A percentile compares a stretch with the other conserved stretches of the same genome.
These are phyloP conservation scores for Paradendryphiella salina DNA, from an alignment of 2,329 filamentous ascomycete genomes.

Conservation along the genomic window DNA sequence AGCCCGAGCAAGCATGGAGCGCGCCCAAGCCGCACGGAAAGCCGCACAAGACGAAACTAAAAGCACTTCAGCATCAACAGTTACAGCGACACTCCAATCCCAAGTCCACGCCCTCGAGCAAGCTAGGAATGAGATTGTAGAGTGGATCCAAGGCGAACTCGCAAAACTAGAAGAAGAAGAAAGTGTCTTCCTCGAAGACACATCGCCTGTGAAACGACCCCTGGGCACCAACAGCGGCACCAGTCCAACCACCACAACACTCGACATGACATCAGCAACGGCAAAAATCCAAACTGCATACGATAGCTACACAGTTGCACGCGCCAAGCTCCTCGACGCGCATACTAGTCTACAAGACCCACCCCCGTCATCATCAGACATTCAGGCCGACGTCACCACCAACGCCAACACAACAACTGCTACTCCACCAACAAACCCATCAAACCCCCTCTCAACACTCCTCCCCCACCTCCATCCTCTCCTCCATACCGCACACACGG, in stretches of 20 bases:
- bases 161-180: conserved; percentile 48
- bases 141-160: conserved; percentile 57
- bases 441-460: conserved; percentile 28
- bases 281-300: conserved; percentile 36
- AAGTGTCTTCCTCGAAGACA: conserved; percentile 40
- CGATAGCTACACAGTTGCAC: conserved; percentile 35
- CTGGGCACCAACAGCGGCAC: not conserved
- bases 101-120: conserved; percentile 49
- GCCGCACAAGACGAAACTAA: conserved; percentile 3
- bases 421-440: conserved; percentile 8
- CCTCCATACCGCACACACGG: conserved; percentile 26
- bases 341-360: conserved; percentile 27
- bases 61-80: conserved; percentile 16
- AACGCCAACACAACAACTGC: not conserved
- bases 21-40: conserved; percentile 23
- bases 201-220: conserved; percentile 38
- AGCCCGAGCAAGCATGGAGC: conserved; percentile 41
- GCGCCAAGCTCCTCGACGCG: conserved; percentile 27
- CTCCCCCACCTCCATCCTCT: conserved; percentile 41
- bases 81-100: conserved; percentile 22
- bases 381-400: not conserved
- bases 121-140: conserved; percentile 54
- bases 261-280: conserved; percentile 31
- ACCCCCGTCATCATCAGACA: not conserved
- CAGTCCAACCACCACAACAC: not conserved